Evolutionary conservation across 495 filamentous ascomycete genomes (phyloP).

Genomic region (Talaromyces wortmannii): DNA sequence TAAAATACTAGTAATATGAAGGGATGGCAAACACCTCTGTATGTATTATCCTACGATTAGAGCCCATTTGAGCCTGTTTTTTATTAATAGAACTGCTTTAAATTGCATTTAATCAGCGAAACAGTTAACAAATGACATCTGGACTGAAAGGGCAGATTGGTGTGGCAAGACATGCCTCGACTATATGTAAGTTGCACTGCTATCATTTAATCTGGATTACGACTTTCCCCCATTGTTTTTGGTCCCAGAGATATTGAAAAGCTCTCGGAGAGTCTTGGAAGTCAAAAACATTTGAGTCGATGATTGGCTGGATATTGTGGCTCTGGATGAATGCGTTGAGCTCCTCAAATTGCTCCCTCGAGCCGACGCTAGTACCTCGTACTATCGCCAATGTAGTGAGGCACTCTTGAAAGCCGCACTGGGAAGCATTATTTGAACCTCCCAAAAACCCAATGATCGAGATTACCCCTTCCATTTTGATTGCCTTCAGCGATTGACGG

Average conservation of each 20-base stretch:
- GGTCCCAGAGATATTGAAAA: background rate
- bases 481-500: constrained; percentile 47
- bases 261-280: background rate
- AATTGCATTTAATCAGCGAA: background rate
- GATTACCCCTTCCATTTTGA: constrained; percentile 54
- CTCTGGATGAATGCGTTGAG: constrained; percentile 67
- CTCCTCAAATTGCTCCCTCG: constrained; percentile 61
- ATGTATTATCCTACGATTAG: background rate
- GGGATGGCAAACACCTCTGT: background rate
- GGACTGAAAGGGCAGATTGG: background rate
- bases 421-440: background rate
- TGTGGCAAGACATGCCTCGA: background rate
- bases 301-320: constrained; percentile 56
- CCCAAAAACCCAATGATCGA: constrained; percentile 40
- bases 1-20: background rate
- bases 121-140: background rate
- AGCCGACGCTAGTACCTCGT: constrained; percentile 66
- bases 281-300: constrained; percentile 15
- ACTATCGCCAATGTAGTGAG: constrained; percentile 17
- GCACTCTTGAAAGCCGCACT: background rate
- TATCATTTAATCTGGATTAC: background rate
- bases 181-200: background rate
- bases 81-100: background rate
- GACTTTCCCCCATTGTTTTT: background rate
- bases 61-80: background rate